Evolutionary conservation across 2,329 filamentous ascomycete species (phyloP).

Genomic region (Diaporthe citriasiana): DNA sequence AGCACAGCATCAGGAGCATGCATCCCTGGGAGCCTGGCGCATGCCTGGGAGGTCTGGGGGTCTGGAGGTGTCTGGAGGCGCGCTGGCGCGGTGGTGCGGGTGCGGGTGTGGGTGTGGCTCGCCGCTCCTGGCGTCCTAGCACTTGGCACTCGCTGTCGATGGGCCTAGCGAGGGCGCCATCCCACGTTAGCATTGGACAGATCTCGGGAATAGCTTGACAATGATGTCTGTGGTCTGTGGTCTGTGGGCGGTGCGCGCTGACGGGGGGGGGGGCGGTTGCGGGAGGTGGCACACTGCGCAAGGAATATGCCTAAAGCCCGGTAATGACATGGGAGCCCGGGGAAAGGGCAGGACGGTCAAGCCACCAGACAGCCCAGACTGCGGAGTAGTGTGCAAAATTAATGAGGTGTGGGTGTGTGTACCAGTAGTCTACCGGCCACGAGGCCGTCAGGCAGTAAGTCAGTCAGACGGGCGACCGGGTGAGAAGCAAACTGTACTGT

Average conservation of each 20-base stretch:
- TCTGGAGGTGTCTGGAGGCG: too few species aligned
- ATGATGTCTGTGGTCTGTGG: slow-evolving; percentile 9
- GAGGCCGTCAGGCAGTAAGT: not conserved
- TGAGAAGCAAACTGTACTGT: not conserved
- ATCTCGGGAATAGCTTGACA: slow-evolving; percentile 35
- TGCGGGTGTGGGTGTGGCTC: slow-evolving; percentile 1
- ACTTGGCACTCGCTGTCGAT: slow-evolving; percentile 32
- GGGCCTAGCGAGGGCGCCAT: slow-evolving; percentile 33
- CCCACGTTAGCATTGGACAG: slow-evolving; percentile 32
- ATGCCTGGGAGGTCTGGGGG: not conserved
- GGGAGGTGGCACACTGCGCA: slow-evolving; percentile 32
- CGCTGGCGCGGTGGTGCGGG: not conserved
- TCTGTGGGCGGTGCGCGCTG: slow-evolving; percentile 29
- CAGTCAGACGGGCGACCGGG: slow-evolving; percentile 16
- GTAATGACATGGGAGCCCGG: slow-evolving; percentile 25
- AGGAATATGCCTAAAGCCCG: slow-evolving; percentile 27
- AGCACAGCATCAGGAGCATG: slow-evolving; percentile 21
- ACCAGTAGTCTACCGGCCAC: too few species aligned
- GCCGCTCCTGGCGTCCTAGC: slow-evolving; percentile 16
- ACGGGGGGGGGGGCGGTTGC: slow-evolving; percentile 29
- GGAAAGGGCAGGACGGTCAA: slow-evolving; percentile 2
- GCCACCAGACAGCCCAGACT: slow-evolving; percentile 19
- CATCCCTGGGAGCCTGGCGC: not conserved
- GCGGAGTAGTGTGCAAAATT: slow-evolving; percentile 30
- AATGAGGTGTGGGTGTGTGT: too few species aligned